Percentiles rank a stretch among this genome's conserved stretches.
These are phyloP conservation scores for Acer negundo DNA, from an alignment of 345 rosid species.

Conservation along the genomic window DNA sequence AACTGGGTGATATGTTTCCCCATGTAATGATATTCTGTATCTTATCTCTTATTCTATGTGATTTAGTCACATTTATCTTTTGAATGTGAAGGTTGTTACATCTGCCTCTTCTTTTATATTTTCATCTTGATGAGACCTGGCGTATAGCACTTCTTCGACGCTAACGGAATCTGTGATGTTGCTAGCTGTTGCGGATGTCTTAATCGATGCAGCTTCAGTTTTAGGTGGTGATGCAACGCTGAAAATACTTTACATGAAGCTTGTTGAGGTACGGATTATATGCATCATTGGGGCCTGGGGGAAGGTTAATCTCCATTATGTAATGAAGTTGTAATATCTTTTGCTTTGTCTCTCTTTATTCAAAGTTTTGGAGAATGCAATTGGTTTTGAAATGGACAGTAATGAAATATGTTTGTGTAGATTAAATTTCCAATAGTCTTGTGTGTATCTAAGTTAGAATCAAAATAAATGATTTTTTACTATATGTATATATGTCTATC, in stretches of 20 bases:
- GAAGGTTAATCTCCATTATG: background rate
- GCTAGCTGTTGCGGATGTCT: slow-evolving; percentile 94
- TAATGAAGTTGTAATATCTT: slow-evolving; percentile 2
- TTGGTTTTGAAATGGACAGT: background rate
- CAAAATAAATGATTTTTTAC: background rate
- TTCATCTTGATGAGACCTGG: slow-evolving; percentile 25
- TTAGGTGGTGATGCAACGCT: slow-evolving; percentile 88
- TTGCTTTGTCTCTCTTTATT: background rate
- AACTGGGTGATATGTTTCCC: background rate
- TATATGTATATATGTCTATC: background rate
- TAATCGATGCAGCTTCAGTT: slow-evolving; percentile 89
- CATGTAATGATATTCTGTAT: slow-evolving; percentile 4
- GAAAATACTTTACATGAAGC: slow-evolving; percentile 83
- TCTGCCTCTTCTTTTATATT: slow-evolving; percentile 18
- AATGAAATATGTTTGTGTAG: background rate
- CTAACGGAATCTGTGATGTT: slow-evolving; percentile 49
- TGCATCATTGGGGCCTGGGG: background rate
- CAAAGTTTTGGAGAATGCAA: background rate
- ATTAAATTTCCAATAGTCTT: background rate
- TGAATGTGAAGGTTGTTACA: slow-evolving; percentile 23
- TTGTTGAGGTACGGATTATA: slow-evolving; percentile 67
- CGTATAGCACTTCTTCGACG: slow-evolving; percentile 19
- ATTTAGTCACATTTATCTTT: slow-evolving; percentile 18
- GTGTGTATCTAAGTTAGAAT: background rate
- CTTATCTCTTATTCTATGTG: slow-evolving; percentile 1